Evolutionary conservation across 495 filamentous ascomycete genomes (phyloP).

Genomic region (Xylaria acuta): DNA sequence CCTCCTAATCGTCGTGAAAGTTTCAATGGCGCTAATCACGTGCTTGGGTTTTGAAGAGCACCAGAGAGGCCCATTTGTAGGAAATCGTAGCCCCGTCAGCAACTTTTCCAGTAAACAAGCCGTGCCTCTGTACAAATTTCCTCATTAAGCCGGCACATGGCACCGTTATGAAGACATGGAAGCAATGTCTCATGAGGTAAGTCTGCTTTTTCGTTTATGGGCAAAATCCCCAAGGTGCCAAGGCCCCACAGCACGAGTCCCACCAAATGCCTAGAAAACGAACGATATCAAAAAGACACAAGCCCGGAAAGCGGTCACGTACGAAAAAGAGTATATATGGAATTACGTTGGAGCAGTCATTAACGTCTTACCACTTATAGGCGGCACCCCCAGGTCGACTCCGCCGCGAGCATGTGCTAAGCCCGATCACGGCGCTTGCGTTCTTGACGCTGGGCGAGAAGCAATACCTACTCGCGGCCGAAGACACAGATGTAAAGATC

Average conservation of each 20-base stretch:
- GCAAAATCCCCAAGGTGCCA: conserved; percentile 12
- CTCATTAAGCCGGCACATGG: conserved; percentile 25
- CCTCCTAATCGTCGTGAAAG: background rate
- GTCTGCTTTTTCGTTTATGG: conserved; percentile 15
- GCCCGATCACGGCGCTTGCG: conserved; percentile 65
- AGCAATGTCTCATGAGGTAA: conserved; percentile 39
- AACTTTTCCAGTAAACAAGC: background rate
- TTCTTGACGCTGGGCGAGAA: conserved; percentile 46
- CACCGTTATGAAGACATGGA: conserved; percentile 23
- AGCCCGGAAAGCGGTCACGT: background rate
- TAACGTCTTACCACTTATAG: conserved; percentile 29
- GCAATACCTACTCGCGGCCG: conserved; percentile 69
- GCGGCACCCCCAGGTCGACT: conserved; percentile 32
- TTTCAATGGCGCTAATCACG: conserved; percentile 32
- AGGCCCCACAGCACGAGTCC: conserved; percentile 15
- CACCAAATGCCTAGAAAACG: conserved; percentile 1
- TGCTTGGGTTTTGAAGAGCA: conserved; percentile 21
- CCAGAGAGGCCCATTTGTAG: conserved; percentile 5
- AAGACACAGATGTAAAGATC: conserved; percentile 74
- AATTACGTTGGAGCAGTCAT: background rate
- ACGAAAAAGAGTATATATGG: background rate
- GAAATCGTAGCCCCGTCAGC: background rate
- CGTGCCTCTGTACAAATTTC: conserved; percentile 5
- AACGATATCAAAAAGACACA: background rate
- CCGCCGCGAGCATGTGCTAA: conserved; percentile 48